A percentile compares a stretch with the other conserved stretches of the same genome.
Conservation (phyloP, 2,329 filamentous ascomycete species). For the Thermoascus crustaceus region DNA sequence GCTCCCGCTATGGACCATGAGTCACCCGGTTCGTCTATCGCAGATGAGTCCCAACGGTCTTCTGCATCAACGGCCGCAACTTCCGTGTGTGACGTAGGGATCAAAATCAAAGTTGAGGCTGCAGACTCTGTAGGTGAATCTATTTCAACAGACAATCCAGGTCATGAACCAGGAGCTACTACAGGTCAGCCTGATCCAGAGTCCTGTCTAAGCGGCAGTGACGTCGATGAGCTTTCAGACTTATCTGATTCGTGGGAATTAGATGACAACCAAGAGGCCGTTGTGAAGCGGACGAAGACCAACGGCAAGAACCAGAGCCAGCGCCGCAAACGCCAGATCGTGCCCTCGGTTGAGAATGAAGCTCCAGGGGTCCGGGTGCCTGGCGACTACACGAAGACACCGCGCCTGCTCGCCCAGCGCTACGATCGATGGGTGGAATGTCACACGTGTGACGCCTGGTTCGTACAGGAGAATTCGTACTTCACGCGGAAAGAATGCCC, state of each 20-base stretch:
- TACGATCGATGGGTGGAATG: constrained; percentile 81
- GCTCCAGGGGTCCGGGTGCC: constrained; percentile 45
- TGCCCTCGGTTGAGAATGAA: constrained; percentile 33
- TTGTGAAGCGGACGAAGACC: constrained; percentile 12
- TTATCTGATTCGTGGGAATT: constrained; percentile 19
- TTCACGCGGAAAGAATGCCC: constrained; percentile 79
- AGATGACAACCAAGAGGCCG: constrained; percentile 18
- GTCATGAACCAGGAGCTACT: constrained; percentile 7
- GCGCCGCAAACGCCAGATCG: constrained; percentile 19
- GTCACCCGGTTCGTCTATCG: constrained; percentile 19
- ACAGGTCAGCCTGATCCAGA: constrained; percentile 8
- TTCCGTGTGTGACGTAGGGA: constrained; percentile 22
- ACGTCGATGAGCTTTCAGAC: constrained; percentile 18
- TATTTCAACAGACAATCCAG: constrained; percentile 1
- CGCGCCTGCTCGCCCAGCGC: constrained; percentile 65
- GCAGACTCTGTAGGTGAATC: constrained; percentile 8
- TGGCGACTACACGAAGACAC: constrained; percentile 77
- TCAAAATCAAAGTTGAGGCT: constrained; percentile 14
- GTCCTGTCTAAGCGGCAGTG: constrained; percentile 10
- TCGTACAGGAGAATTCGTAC: constrained; percentile 84
- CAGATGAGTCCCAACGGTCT: constrained; percentile 25
- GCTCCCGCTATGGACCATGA: constrained; percentile 15
- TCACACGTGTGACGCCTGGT: constrained; percentile 69
- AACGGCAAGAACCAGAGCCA: constrained; percentile 12
- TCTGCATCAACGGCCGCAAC: constrained; percentile 30